Percentiles rank a stretch among this genome's conserved stretches.
These are phyloP conservation scores for Russula compacta DNA, from an alignment of 768 basidiomycete genomes.

Conservation along the genomic window DNA sequence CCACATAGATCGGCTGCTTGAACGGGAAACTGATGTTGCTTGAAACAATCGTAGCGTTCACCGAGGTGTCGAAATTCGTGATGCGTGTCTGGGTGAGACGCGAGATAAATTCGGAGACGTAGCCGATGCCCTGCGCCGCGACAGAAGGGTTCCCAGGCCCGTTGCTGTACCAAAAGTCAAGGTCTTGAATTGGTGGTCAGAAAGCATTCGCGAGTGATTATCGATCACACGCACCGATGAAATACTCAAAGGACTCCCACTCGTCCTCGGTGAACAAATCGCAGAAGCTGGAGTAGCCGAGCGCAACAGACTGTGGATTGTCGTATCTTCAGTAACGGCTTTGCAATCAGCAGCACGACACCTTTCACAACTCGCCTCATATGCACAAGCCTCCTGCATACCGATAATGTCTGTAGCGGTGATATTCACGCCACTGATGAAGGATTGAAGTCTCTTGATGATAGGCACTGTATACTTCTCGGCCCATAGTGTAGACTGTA, in stretches of 20 bases:
- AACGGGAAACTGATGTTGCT: constrained; percentile 31
- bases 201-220: neutral
- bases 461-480: constrained; percentile 33
- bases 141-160: constrained; percentile 38
- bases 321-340: neutral
- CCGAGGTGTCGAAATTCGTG: constrained; percentile 34
- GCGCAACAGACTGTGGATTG: constrained; percentile 34
- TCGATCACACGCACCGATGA: constrained; percentile 22
- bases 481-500: constrained; percentile 30
- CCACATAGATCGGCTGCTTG: constrained; percentile 35
- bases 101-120: constrained; percentile 37
- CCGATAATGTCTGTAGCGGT: constrained; percentile 25
- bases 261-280: constrained; percentile 42
- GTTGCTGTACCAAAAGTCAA: constrained; percentile 29
- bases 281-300: constrained; percentile 44
- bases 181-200: constrained; percentile 12
- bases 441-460: constrained; percentile 27
- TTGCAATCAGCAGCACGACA: neutral
- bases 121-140: constrained; percentile 33
- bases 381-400: constrained; percentile 34
- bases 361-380: constrained; percentile 25
- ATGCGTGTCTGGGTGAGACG: constrained; percentile 34
- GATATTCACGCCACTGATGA: constrained; percentile 29
- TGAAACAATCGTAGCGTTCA: constrained; percentile 39
- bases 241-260: constrained; percentile 43